Base-by-base conservation (phyloP, 2,329 filamentous ascomycete species). In the Stemphylium beticola region DNA sequence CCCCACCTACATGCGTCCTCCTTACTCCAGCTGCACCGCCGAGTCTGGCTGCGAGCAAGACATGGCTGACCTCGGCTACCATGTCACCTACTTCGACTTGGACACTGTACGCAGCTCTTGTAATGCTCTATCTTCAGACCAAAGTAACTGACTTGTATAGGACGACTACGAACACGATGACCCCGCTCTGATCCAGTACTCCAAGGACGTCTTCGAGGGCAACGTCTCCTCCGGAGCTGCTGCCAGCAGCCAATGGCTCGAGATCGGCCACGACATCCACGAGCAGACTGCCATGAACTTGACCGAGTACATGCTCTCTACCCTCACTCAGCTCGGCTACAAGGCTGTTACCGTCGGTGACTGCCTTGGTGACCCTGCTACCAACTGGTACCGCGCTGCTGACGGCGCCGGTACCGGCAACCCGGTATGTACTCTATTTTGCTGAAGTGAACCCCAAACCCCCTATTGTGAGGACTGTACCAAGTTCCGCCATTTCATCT, bases 1-100 rank as follows among this genome's bases (percentile, higher is more conserved):
- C 61, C 82, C 83, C 20, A 83, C 82, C 20, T 85, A 85, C 67
- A 81, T 83, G 78, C 75, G 75, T 10, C 79, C 78, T 14, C 79
- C 79, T 7, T 80, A 79, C 64, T 78, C 74, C 74, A 79, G 79
- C 67, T 82, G 80, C 67, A 76, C 74, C 33, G 64, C 67, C 33
- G 65, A 60, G 24, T 53, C 50, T 42, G 50, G 50, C 15, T 81
- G 78, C 62, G 70, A 76, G 64, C 53, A 67, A 17, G 69, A 75
- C 45, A 67, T 79, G 67, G 69, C 76, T 33, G 69, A 68, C 40
- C 68, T 87, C 44, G 82, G 82, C 51, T 87, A 86, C 77, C 84
- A 85, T 66, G 79, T 86, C 65, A 82, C 84, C 64, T 87, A 84
- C 63, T 79, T 86, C 65, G 82, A 87, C 58, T 75, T 87, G 43